Evolutionary conservation across 176 grass and related monocot species (phyloP).

Genomic region (Oryza meridionalis): DNA sequence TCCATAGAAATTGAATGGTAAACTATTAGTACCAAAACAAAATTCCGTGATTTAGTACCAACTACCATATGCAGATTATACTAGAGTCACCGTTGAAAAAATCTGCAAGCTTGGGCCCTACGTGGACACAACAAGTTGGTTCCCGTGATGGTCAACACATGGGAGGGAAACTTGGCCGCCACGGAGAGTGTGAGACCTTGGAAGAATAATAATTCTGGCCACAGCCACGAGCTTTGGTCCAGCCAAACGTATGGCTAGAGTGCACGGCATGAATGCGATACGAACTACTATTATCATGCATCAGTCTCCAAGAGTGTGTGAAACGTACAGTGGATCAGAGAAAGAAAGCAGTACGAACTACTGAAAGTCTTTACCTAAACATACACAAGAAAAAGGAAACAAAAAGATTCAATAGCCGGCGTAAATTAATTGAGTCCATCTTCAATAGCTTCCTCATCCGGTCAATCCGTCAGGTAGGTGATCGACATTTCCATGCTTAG

Average conservation of each 20-base stretch:
- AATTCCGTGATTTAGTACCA: too few relatives aligned
- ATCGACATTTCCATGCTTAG: background rate
- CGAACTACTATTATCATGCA: too few relatives aligned
- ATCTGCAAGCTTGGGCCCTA: background rate
- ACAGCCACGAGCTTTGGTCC: background rate
- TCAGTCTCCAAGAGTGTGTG: background rate
- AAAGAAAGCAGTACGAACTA: too few relatives aligned
- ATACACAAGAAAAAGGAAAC: background rate
- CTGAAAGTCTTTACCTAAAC: too few relatives aligned
- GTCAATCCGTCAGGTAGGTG: too few relatives aligned
- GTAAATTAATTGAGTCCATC: background rate
- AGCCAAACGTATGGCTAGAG: background rate
- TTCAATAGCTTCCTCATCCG: too few relatives aligned
- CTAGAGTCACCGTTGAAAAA: background rate
- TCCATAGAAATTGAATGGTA: background rate
- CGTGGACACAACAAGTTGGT: background rate
- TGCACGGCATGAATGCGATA: background rate
- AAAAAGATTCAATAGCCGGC: background rate
- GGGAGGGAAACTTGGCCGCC: constrained; percentile 36
- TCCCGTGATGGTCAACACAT: background rate
- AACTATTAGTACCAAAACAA: background rate
- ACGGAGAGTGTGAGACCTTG: background rate
- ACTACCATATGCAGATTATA: background rate
- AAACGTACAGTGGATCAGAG: background rate
- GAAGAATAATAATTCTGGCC: background rate